Conservation (phyloP, 2,329 filamentous ascomycete genomes). For the Penicillium aurantiogriseum region DNA sequence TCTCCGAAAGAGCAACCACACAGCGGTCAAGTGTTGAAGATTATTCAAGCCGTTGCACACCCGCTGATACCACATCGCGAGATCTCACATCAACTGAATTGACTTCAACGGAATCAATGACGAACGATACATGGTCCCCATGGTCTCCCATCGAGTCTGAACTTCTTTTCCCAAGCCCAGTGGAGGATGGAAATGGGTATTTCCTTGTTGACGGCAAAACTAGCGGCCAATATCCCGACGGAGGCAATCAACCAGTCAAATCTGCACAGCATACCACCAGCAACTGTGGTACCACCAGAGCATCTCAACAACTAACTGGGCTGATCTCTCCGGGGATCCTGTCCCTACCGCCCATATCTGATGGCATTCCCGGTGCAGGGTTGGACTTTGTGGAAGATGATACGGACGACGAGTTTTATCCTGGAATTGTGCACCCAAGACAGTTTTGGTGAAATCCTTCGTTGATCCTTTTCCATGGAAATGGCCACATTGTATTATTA, state of each 20-base stretch:
- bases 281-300: constrained; percentile 14
- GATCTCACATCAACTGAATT: constrained; percentile 4
- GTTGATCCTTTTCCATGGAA: background rate
- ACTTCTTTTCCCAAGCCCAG: constrained; percentile 17
- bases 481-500: background rate
- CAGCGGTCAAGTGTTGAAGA: background rate
- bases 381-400: constrained; percentile 3
- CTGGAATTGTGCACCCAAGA: background rate
- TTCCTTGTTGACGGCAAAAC: constrained; percentile 32
- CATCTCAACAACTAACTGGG: constrained; percentile 21
- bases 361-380: background rate
- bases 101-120: constrained; percentile 10
- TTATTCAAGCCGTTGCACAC: constrained; percentile 8
- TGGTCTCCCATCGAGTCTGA: constrained; percentile 16
- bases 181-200: constrained; percentile 25
- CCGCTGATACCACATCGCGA: constrained; percentile 17
- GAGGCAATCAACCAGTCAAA: constrained; percentile 28
- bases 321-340: constrained; percentile 6
- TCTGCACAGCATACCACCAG: constrained; percentile 13
- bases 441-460: background rate
- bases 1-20: background rate
- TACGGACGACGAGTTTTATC: constrained; percentile 8
- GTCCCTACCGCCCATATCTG: background rate
- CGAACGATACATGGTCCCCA: constrained; percentile 21
- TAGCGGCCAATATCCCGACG: constrained; percentile 21